phyloP scores from a whole-genome alignment of 805 yeast species.

The Wickerhamiella qilinensis region DNA sequence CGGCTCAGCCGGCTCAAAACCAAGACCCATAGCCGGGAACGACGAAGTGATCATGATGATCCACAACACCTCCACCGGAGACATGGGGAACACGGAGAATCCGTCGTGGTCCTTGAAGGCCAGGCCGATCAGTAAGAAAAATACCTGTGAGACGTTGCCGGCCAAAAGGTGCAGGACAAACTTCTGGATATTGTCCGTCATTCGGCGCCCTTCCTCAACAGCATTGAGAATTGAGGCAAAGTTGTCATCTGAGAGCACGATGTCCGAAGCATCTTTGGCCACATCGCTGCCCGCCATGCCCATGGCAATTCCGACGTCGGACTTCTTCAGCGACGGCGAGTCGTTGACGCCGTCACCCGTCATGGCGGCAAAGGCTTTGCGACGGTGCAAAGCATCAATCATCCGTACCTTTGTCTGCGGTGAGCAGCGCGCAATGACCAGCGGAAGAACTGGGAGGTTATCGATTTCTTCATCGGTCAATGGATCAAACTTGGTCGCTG shows the following conservation, averaged over 20 bases:
- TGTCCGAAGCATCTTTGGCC: slow-evolving; percentile 71
- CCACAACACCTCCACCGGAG: slow-evolving; percentile 72
- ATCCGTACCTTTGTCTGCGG: slow-evolving; percentile 69
- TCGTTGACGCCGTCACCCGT: slow-evolving; percentile 77
- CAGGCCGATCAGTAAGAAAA: slow-evolving; percentile 53
- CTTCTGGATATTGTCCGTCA: slow-evolving; percentile 65
- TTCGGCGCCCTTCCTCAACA: slow-evolving; percentile 65
- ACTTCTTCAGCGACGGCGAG: slow-evolving; percentile 58
- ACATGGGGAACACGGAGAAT: slow-evolving; percentile 63
- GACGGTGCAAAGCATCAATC: slow-evolving; percentile 60
- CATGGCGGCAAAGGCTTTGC: slow-evolving; percentile 56
- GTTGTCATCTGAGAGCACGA: slow-evolving; percentile 60
- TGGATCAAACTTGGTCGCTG: slow-evolving; percentile 55
- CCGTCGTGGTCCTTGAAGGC: slow-evolving; percentile 49
- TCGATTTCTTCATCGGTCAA: slow-evolving; percentile 47
- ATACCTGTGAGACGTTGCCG: slow-evolving; percentile 56
- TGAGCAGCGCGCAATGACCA: slow-evolving; percentile 70
- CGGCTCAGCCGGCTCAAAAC: slow-evolving; percentile 46
- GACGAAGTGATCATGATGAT: slow-evolving; percentile 64
- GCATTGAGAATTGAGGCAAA: slow-evolving; percentile 68
- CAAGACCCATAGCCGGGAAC: slow-evolving; percentile 75
- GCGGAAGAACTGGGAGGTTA: slow-evolving; percentile 45
- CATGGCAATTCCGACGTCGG: slow-evolving; percentile 78
- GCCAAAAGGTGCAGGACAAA: slow-evolving; percentile 60
- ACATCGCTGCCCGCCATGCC: slow-evolving; percentile 70